Evolutionary conservation across 2,329 filamentous ascomycete genomes (phyloP).

Genomic region (Trichophyton benhamiae): DNA sequence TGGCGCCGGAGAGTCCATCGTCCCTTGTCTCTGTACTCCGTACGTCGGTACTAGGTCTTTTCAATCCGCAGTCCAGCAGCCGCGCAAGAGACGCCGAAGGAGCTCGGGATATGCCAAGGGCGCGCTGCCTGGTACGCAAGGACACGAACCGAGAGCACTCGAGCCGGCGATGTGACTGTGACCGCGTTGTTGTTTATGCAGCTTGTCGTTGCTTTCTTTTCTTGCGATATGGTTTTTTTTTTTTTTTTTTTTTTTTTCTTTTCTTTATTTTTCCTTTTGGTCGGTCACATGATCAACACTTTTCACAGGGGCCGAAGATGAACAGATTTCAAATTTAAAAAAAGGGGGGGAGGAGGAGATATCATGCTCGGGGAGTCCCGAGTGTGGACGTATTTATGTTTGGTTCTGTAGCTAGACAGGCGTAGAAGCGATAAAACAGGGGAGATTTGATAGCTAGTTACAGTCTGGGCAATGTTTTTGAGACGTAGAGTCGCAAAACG

Average conservation of each 20-base stretch:
- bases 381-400: not conserved
- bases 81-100: not conserved
- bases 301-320: not conserved
- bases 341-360: not conserved
- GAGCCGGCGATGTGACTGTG: not conserved
- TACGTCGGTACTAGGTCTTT: too few relatives aligned
- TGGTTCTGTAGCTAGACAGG: not conserved
- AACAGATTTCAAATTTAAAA: not conserved
- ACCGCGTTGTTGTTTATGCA: not conserved
- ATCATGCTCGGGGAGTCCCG: not conserved
- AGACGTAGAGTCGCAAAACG: not conserved
- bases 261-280: not conserved
- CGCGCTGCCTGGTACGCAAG: too few relatives aligned
- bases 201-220: not conserved
- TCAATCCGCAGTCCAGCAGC: too few relatives aligned
- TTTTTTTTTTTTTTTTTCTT: not conserved
- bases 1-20: not conserved
- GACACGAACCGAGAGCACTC: too few relatives aligned
- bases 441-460: not conserved
- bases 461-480: not conserved
- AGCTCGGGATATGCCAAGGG: not conserved
- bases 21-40: not conserved
- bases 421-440: not conserved
- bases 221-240: not conserved
- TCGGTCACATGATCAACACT: not conserved